Evolutionary conservation across 1,284 basidiomycete genomes (phyloP), one percentile per base, ranked within the genome.

Genomic region (Cryptococcus depauperatus): DNA sequence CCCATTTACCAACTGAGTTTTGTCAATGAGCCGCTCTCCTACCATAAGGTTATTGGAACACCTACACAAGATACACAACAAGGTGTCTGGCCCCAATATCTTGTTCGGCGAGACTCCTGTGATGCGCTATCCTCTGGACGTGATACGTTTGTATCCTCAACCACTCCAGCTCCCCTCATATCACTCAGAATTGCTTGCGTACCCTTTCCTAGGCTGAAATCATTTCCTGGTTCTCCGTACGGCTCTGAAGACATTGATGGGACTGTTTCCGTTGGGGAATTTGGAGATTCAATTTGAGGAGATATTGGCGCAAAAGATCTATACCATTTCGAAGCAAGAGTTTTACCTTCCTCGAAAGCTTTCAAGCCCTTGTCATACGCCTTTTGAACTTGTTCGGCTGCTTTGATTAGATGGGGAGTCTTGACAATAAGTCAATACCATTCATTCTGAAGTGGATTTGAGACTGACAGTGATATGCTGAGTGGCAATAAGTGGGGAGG

Each of bases 381-480:
- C 34, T 54, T 46, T n/a, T 48, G 38, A 18, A 54, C 52, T 16
- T 30, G 39, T 18, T 51, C 41, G 10, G 51, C 51, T 5, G 54
- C 47, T 46, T 47, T 55, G 34, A 57, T 45, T 11, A 59, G 35
- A 26, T 46, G 46, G 3, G 51, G 56, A 14, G 52, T 44, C 56
- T 58, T 33, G 10, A 23, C 19, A 22, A 25, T 11, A 37, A 21
- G 19, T 33, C 26, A 29, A 8, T 9, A 3, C 11, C 11, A 28
- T 41, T 32, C 14, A 11, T 18, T n/a, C 5, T 1, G 32, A 16
- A 18, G 1, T 22, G 5, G 16, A 27, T n/a, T n/a, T 13, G 30
- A 10, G 10, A 44, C 60, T 35, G 26, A 62, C 62, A 5, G 61
- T 58, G 43, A 64, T 32, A 50, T 61, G 57, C 46, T 68, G 66